A percentile compares a stretch with the other conserved stretches of the same genome.
Evolutionary conservation across 2,329 filamentous ascomycete genomes (phyloP).

Genomic region (Trichoderma asperellum): DNA sequence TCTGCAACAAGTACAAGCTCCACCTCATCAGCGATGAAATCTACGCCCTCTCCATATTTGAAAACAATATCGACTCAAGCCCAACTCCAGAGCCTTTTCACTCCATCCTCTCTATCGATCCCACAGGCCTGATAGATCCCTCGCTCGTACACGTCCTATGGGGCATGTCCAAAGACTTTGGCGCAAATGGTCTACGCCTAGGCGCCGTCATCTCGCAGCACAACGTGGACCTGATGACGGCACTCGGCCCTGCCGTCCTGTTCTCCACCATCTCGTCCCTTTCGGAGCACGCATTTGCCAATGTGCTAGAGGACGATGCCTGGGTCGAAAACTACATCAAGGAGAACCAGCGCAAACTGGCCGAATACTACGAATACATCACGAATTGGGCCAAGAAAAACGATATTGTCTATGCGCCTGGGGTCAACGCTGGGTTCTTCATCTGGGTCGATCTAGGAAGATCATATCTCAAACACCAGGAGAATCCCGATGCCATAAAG

Average conservation of each 20-base stretch:
- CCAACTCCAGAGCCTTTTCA: constrained; percentile 45
- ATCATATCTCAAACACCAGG: constrained; percentile 33
- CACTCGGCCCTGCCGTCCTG: constrained; percentile 44
- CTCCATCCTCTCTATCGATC: constrained; percentile 51
- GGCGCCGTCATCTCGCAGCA: constrained; percentile 55
- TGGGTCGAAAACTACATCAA: constrained; percentile 51
- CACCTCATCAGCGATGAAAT: constrained; percentile 58
- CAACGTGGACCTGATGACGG: constrained; percentile 46
- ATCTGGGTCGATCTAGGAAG: constrained; percentile 55
- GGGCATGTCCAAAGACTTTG: constrained; percentile 57
- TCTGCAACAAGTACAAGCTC: constrained; percentile 53
- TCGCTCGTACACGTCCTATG: constrained; percentile 56
- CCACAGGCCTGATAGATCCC: constrained; percentile 51
- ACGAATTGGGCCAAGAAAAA: constrained; percentile 44
- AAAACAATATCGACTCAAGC: constrained; percentile 42
- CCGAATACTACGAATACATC: constrained; percentile 45
- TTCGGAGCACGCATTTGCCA: constrained; percentile 47
- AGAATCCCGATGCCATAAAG: constrained; percentile 27
- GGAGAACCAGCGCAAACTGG: constrained; percentile 48
- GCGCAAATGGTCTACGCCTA: constrained; percentile 58
- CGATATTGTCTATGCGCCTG: constrained; percentile 50
- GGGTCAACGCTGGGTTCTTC: constrained; percentile 59
- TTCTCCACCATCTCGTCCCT: constrained; percentile 52
- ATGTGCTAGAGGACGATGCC: constrained; percentile 48
- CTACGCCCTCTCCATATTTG: constrained; percentile 57